These are phyloP conservation scores for Eremochloa ophiuroides DNA, from an alignment of 176 grass and related monocot genomes.

Conservation along the genomic window DNA sequence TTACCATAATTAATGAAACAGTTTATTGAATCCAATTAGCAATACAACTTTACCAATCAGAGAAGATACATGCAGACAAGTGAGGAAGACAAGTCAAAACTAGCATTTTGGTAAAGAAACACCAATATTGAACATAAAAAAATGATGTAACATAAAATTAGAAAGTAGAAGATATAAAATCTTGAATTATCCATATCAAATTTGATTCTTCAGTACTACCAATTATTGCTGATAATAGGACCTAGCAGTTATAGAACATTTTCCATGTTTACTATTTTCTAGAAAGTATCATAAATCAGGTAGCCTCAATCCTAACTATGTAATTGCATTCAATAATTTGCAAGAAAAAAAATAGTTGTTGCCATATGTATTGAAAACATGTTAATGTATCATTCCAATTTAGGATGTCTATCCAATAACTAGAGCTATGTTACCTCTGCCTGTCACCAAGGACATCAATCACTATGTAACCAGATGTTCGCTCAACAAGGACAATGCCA, in stretches of 20 bases:
- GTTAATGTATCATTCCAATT: background rate
- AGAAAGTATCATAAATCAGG: slow-evolving; percentile 14
- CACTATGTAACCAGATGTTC: slow-evolving; percentile 70
- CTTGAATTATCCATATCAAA: background rate
- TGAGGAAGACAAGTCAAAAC: background rate
- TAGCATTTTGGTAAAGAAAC: background rate
- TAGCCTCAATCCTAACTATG: background rate
- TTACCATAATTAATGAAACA: slow-evolving; percentile 3
- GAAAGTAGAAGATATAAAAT: slow-evolving; percentile 5
- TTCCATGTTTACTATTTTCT: background rate
- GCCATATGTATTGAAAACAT: background rate
- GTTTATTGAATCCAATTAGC: background rate
- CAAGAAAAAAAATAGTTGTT: background rate
- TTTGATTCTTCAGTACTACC: background rate
- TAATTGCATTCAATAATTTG: background rate
- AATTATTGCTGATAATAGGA: background rate
- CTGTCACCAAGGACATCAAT: slow-evolving; percentile 71
- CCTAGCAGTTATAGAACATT: background rate
- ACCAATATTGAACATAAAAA: background rate
- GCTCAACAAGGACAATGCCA: slow-evolving; percentile 82
- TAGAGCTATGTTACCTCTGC: slow-evolving; percentile 56
- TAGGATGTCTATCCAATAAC: slow-evolving; percentile 5
- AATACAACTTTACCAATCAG: slow-evolving; percentile 5
- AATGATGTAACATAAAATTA: background rate
- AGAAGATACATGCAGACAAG: background rate